Evolutionary conservation across 208 protist species (phyloP), one percentile per base, ranked within the genome.

Genomic region (Tetramitus jugosus): DNA sequence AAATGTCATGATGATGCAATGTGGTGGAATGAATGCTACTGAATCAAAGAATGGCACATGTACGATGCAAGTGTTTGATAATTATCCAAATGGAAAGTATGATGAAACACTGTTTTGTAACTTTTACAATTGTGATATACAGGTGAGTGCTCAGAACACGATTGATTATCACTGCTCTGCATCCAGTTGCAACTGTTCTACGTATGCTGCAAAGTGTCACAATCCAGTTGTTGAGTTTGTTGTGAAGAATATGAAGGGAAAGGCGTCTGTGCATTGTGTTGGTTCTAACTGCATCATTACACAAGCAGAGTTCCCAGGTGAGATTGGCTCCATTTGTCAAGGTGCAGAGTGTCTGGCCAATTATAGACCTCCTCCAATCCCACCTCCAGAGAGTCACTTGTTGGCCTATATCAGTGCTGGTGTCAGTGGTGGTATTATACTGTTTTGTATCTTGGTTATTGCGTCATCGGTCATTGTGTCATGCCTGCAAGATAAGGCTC

Each of bases 71-170:
- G 8, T 29, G 8, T 69, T 69, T 69, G 62, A 69, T 45, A 37
- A 69, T 69, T 26, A 29, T 43, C 0, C 37, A 42, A n/a, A n/a
- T n/a, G n/a, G n/a, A n/a, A n/a, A n/a, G n/a, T n/a, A 43, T 14
- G 31, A 17, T 3, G 62, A 69, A 69, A 69, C 62, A 42, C 23
- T 43, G 26, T 69, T 43, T 69, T 69, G 62, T n/a, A 69, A 13
- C 13, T 69, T 69, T 3, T 17, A 43, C 17, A 20, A 69, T 69
- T 69, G 62, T 69, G 37, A 37, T 3, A 4, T 69, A 43, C 31
- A 13, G 14, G 3, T 39, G 3, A 8, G 33, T 37, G 31, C 20
- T 56, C 20, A 10, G 49, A 26, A 56, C 49, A 56, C 49, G 49
- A 56, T 26, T 56, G 14, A 56, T 56, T 56, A 69, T 37, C 37